Evolutionary conservation across 2,329 filamentous ascomycete genomes (phyloP), one percentile per base, ranked within the genome.

Genomic region (Botrytis medusae): DNA sequence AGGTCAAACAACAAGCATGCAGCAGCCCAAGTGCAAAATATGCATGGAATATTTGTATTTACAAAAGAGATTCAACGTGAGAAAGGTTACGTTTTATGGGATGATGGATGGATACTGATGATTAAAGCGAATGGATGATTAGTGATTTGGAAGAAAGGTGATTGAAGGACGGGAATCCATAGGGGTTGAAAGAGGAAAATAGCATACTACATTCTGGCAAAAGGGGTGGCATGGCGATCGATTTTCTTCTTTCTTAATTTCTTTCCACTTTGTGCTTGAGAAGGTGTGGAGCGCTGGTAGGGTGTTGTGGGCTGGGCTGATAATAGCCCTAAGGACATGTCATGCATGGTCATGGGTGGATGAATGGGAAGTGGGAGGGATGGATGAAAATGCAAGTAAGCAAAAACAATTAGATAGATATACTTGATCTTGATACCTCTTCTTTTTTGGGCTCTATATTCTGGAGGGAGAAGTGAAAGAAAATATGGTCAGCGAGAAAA

Each of bases 11-110:
- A 48, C 25, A 67, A 62, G 59, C 69, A 71, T 20, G 69, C 57
- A 63, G 69, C 40, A 46, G 59, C 62, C 67, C 32, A 40, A n/a
- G 34, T 57, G 48, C 62, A 68, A 67, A 42, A 42, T 46, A 72
- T 59, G 62, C 46, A 67, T 54, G 64, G 20, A 54, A 48, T 60
- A 72, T 60, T 63, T 72, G 71, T 72, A 72, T 72, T 68, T 72
- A 72, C 62, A 29, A 68, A 44, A 72, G 51, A 64, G 34, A 40
- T 29, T 40, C 42, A 48, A 29, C 57, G 29, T 57, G 34, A 71
- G 42, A n/a, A 63, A 25, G n/a, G n/a, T 72, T 59, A 29, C 61
- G 51, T 60, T 57, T 29, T 60, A 68, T 60, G 37, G 62, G 29
- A 68, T 25, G 61, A 63, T 29, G 48, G 29, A 68, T 60, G 61